These are phyloP conservation scores for Podila horticola DNA, from an alignment of 192 early-diverging fungal genomes.

Conservation along the genomic window DNA sequence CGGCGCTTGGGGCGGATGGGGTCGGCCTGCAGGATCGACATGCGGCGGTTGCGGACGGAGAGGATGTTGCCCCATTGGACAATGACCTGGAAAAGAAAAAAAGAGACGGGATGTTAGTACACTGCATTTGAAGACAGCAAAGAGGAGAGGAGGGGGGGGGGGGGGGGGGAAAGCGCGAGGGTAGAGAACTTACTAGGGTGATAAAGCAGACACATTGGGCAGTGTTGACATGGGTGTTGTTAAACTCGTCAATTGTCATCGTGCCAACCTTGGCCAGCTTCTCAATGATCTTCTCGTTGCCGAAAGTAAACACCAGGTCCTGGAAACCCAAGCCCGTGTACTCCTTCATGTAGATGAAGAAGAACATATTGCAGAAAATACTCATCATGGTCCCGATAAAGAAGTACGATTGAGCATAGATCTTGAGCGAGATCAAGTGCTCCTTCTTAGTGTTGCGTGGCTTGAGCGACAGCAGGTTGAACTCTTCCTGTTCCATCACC, in stretches of 20 bases:
- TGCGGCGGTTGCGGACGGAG: slow-evolving; percentile 64
- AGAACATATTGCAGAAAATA: slow-evolving; percentile 72
- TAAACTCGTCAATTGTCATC: slow-evolving; percentile 32
- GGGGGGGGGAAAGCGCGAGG: no score
- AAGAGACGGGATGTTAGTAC: no score
- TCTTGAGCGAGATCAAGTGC: slow-evolving; percentile 69
- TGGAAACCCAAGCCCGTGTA: slow-evolving; percentile 64
- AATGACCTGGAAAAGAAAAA: slow-evolving; percentile 33
- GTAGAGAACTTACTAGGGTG: slow-evolving; percentile 39
- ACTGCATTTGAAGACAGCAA: no score
- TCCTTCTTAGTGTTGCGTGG: slow-evolving; percentile 82
- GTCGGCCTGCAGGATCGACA: slow-evolving; percentile 71
- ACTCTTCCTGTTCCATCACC: slow-evolving; percentile 83
- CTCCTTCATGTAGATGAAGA: slow-evolving; percentile 72
- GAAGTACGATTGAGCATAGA: slow-evolving; percentile 81
- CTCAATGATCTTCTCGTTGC: slow-evolving; percentile 10
- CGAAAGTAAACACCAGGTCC: slow-evolving; percentile 49
- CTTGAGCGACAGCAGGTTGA: slow-evolving; percentile 72
- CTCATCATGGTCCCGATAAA: slow-evolving; percentile 82
- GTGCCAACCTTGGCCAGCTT: slow-evolving; percentile 20
- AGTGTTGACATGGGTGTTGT: slow-evolving; percentile 46
- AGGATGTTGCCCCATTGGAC: slow-evolving; percentile 72
- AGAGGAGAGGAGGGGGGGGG: no score
- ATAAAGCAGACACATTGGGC: slow-evolving; percentile 75
- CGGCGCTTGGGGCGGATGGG: slow-evolving; percentile 66